Evolutionary conservation across 2,329 filamentous ascomycete genomes (phyloP), one percentile per base, ranked within the genome.

Genomic region (Calonectria hawksworthii): DNA sequence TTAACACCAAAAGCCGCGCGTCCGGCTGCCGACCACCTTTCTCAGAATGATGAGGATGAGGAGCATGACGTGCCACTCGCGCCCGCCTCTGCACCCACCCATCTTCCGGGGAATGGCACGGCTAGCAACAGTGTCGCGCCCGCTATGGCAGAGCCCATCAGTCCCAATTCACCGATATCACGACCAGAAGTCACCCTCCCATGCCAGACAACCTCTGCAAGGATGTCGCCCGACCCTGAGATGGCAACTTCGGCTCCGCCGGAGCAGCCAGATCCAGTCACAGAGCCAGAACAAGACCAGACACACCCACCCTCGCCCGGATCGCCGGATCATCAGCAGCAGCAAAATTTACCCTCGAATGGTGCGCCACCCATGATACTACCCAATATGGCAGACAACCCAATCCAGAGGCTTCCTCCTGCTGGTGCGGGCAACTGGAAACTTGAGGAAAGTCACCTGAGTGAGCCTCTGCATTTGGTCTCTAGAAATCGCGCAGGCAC

Each of bases 391-490:
- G 71, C 66, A 50, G 78, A 77, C 30, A 88, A 87, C 51, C 85
- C 86, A 13, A 81, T 87, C 10, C 85, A 87, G 41, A 84, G 80
- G 34, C 83, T 88, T 4, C 86, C 86, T 32, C 86, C 86, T 1
- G 82, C 84, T n/a, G 87, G 86, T 0, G 84, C 85, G 34, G 56
- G 56, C 18, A 23, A 63, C 23, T 92, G 90, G 90, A 89, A 88
- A 65, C 82, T 90, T 8, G 86, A 91, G 75, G 89, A 91, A 82
- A 92, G 90, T 13, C 86, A 89, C 73, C 83, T 92, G 44, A 83
- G 87, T 1, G 87, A 90, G 75, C 90, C 90, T 32, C 84, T 91
- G 23, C 83, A 86, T 68, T 72, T 75, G 4, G 80, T 84, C 3
- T 78, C 81, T 13, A 83, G 83, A 67, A 84, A 84, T 64, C 83